phyloP scores from a whole-genome alignment of 176 grass and related monocot genomes.

The Rhynchospora pubera region DNA sequence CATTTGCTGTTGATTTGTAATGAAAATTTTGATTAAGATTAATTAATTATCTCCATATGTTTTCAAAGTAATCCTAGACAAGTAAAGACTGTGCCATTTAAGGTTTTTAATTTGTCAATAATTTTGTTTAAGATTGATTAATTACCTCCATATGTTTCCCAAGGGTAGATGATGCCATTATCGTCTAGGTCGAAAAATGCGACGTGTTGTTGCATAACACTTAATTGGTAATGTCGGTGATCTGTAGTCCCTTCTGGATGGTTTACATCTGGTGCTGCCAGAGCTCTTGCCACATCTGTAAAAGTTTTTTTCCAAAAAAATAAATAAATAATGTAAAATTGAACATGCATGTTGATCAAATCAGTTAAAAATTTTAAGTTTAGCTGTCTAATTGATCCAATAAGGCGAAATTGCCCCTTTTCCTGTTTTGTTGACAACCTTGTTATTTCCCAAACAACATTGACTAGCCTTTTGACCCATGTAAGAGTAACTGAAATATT shows the following conservation, averaged over 20 bases:
- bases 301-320: too few species aligned
- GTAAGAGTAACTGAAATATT: not conserved
- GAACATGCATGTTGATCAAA: not conserved
- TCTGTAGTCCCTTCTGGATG: constrained; percentile 71
- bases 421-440: not conserved
- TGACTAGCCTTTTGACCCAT: not conserved
- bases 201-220: constrained; percentile 80
- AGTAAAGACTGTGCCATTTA: too few species aligned
- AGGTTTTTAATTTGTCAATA: not conserved
- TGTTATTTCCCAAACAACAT: not conserved
- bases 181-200: constrained; percentile 78
- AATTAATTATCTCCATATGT: constrained; percentile 42
- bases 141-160: constrained; percentile 73
- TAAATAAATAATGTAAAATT: not conserved
- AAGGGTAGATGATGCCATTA: constrained; percentile 82
- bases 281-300: constrained; percentile 56
- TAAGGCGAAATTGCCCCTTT: not conserved
- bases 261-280: constrained; percentile 70
- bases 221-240: constrained; percentile 53
- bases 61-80: constrained; percentile 37
- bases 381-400: too few species aligned
- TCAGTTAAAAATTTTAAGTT: not conserved
- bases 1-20: not conserved
- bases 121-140: too few species aligned
- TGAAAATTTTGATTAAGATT: not conserved